Evolutionary conservation across 805 yeast genomes (phyloP).

Genomic region (Yamadazyma kitorensis): DNA sequence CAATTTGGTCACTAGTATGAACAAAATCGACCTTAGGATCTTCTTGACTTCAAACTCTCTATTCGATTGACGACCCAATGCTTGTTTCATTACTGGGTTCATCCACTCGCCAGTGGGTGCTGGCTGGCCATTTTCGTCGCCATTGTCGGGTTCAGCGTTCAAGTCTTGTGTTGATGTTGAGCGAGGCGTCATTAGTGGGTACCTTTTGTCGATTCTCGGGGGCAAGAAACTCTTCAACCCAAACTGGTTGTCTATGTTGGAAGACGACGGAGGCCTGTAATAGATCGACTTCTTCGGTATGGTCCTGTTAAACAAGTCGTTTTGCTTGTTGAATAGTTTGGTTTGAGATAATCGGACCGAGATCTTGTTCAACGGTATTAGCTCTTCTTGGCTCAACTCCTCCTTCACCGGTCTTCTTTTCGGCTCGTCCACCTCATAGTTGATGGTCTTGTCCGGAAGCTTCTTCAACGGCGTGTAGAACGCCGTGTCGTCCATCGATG

Average conservation of each 20-base stretch:
- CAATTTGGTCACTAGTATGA: slow-evolving; percentile 20
- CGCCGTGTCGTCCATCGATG: too few species aligned
- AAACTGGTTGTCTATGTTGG: slow-evolving; percentile 20
- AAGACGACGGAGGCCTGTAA: slow-evolving; percentile 30
- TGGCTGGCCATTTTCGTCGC: not conserved
- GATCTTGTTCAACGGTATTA: slow-evolving; percentile 9
- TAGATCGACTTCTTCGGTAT: slow-evolving; percentile 22
- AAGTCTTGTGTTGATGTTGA: too few species aligned
- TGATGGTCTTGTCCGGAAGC: slow-evolving; percentile 10
- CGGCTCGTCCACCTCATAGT: not conserved
- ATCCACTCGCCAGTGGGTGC: slow-evolving; percentile 32
- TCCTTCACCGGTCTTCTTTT: not conserved
- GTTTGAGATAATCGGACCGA: slow-evolving; percentile 9
- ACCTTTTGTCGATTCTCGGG: too few species aligned
- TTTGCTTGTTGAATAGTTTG: slow-evolving; percentile 7
- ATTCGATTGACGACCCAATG: slow-evolving; percentile 44
- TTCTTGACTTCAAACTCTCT: slow-evolving; percentile 33
- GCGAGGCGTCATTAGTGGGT: too few species aligned
- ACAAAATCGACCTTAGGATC: slow-evolving; percentile 24
- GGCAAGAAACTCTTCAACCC: slow-evolving; percentile 26
- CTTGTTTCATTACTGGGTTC: slow-evolving; percentile 43
- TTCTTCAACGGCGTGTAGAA: slow-evolving; percentile 14
- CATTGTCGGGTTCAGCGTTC: not conserved
- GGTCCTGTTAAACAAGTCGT: slow-evolving; percentile 8
- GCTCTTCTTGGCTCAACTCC: slow-evolving; percentile 4